phyloP scores from a whole-genome alignment of 352 stramenopile genomes.

The Sclerospora graminicola region DNA sequence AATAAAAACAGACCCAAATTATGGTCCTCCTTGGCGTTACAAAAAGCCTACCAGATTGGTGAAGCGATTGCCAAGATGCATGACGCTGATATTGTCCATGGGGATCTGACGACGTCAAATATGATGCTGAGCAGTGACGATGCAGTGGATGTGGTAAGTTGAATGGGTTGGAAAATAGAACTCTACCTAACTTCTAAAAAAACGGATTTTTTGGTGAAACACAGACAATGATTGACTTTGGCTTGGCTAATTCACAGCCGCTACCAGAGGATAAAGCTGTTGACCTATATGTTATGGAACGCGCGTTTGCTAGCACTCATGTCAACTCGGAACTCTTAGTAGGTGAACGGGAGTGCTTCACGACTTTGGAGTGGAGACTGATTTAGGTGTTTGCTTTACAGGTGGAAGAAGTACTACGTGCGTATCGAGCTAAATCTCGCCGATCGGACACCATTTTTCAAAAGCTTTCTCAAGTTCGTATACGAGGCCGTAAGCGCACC shows the following conservation, averaged over 20 bases:
- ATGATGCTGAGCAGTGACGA: conserved; percentile 80
- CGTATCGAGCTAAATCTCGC: conserved; percentile 77
- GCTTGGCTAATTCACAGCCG: conserved; percentile 72
- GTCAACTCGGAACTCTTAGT: conserved; percentile 76
- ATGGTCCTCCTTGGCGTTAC: conserved; percentile 37
- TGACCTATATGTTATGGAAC: conserved; percentile 90
- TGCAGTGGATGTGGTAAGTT: conserved; percentile 50
- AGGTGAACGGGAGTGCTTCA: background rate
- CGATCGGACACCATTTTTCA: conserved; percentile 71
- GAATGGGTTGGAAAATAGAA: background rate
- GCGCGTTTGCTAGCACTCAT: conserved; percentile 87
- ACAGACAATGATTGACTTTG: conserved; percentile 82
- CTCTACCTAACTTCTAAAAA: background rate
- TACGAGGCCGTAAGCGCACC: conserved; percentile 84
- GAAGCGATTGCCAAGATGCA: conserved; percentile 88
- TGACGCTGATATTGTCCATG: conserved; percentile 87
- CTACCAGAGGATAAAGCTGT: conserved; percentile 88
- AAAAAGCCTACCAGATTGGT: conserved; percentile 79
- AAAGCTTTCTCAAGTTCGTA: conserved; percentile 81
- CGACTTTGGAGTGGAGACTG: background rate
- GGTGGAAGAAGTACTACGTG: conserved; percentile 75
- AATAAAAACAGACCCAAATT: conserved; percentile 30
- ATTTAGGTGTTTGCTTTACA: conserved; percentile 5
- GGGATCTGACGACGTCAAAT: conserved; percentile 91
- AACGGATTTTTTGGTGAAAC: background rate